Evolutionary conservation across 441 rosid species (phyloP), one percentile per base, ranked within the genome.

Genomic region (Euphorbia corollata): DNA sequence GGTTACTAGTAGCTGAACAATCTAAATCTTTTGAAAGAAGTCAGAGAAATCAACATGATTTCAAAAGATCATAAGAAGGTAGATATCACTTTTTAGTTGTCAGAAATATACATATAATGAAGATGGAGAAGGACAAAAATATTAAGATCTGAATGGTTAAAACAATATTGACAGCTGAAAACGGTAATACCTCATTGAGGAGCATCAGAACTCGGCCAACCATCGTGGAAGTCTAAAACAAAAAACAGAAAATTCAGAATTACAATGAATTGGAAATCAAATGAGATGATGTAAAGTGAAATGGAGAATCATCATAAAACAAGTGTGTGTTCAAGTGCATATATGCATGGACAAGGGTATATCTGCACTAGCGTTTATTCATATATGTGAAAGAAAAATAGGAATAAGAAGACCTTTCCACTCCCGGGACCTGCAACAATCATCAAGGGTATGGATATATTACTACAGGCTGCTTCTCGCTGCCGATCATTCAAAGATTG

Each of bases 381-480:
- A 12, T 19, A 24, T 24, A 57, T 32, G 45, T 68, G 27, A 8
- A 24, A 15, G 41, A 64, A 4, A 19, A 22, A 18, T 59, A 27
- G 34, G n/a, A 9, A 56, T 39, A 59, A 19, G 72, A 61, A 76
- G 45, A 86, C 97, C 96, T 93, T 93, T 72, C 98, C 97, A 67
- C 98, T 93, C 73, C 98, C 96, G 32, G 97, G 97, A 77, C 98
- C 98, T 72, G 98, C 98, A 55, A 80, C 84, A 77, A 93, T 89
- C 97, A 93, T 86, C 66, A 86, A 85, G 78, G 98, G 97, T 16
- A 78, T 77, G 41, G 93, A 81, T 61, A 87, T 83, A 70, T 87
- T 77, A 78, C 84, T 79, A 73, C 85, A 86, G n/a, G 97, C 98
- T 13, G 98, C 98, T 68, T 87, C 91, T 22, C 75, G 81, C 73